These are phyloP conservation scores for Apiospora sp. DNA, from an alignment of 2,329 filamentous ascomycete species.

Conservation along the genomic window DNA sequence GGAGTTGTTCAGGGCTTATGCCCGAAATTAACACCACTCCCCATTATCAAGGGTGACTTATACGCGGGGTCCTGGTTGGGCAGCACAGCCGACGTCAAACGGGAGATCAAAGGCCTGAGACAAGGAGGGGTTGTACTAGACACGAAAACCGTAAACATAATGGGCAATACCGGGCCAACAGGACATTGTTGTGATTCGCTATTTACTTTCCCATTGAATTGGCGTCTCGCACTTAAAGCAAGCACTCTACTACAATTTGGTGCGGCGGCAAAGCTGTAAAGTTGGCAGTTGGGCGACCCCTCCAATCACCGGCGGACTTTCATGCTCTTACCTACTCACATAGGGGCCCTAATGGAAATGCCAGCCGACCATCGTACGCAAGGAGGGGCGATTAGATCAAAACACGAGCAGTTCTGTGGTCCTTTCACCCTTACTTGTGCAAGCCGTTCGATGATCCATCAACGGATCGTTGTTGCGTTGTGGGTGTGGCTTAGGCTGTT, in stretches of 20 bases:
- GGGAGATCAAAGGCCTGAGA: slow-evolving; percentile 16
- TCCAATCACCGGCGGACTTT: neutral
- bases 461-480: neutral
- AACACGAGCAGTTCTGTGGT: neutral
- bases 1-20: neutral
- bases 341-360: neutral
- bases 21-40: neutral
- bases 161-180: slow-evolving; percentile 13
- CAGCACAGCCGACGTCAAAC: slow-evolving; percentile 6
- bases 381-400: neutral
- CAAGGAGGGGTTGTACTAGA: slow-evolving; percentile 3
- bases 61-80: neutral
- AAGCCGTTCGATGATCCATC: neutral
- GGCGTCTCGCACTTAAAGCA: neutral
- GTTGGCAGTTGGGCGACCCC: slow-evolving; percentile 1
- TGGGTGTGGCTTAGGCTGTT: slow-evolving; percentile 3
- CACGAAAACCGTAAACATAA: neutral
- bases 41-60: neutral
- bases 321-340: neutral
- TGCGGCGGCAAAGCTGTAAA: neutral
- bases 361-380: neutral
- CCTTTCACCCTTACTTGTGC: neutral
- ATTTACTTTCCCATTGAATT: neutral
- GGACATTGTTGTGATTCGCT: neutral
- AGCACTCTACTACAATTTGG: neutral